phyloP scores from a whole-genome alignment of 805 yeast species.

The Pichia paraexigua region DNA sequence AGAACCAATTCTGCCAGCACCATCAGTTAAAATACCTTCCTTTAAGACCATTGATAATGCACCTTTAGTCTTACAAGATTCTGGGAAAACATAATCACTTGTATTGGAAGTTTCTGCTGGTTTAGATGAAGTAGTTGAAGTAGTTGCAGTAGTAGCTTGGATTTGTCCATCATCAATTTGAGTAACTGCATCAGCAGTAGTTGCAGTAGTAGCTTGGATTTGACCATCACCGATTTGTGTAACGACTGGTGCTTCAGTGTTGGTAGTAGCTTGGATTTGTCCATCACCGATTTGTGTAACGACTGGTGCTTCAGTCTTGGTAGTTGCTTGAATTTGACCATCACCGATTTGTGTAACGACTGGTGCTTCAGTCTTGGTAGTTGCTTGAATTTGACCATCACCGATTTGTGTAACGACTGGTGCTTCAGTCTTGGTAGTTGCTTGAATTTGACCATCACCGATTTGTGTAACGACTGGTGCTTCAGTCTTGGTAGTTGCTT shows the following conservation, averaged over 20 bases:
- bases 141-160: constrained; percentile 29
- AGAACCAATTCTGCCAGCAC: constrained; percentile 46
- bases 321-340: constrained; percentile 34
- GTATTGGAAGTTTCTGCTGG: constrained; percentile 23
- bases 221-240: constrained; percentile 33
- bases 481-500: constrained; percentile 29
- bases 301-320: constrained; percentile 29
- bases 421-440: constrained; percentile 28
- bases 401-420: constrained; percentile 29
- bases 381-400: constrained; percentile 37
- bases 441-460: constrained; percentile 37
- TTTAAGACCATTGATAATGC: constrained; percentile 38
- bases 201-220: constrained; percentile 29
- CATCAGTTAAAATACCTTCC: constrained; percentile 35
- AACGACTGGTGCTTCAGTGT: constrained; percentile 32
- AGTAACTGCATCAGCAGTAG: constrained; percentile 23
- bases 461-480: constrained; percentile 29
- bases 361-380: constrained; percentile 27
- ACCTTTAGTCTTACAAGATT: constrained; percentile 30
- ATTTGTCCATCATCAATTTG: constrained; percentile 33
- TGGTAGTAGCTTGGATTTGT: constrained; percentile 32
- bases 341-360: constrained; percentile 33
- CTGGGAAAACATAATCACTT: constrained; percentile 19
- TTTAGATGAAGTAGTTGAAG: constrained; percentile 19
- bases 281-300: constrained; percentile 34